Conservation (phyloP, 2,329 filamentous ascomycete species). For the Fusarium sp. region DNA sequence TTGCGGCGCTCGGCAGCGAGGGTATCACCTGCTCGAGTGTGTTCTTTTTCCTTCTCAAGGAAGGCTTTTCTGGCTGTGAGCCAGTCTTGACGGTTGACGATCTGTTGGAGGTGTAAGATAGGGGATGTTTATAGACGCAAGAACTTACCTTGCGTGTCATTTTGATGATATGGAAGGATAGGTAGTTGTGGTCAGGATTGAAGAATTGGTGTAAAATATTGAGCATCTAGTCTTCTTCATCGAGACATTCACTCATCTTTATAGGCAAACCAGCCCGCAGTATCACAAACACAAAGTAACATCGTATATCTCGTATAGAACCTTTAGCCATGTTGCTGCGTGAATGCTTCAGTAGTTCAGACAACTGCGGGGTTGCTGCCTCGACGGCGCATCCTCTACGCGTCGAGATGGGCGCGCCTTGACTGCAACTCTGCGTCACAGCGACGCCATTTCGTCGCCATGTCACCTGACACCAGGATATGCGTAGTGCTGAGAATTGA, state of each 20-base stretch:
- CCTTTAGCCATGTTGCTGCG: background rate
- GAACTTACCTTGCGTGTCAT: background rate
- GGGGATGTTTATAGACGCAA: background rate
- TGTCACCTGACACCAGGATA: background rate
- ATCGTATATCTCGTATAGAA: background rate
- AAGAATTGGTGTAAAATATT: background rate
- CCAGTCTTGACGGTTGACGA: conserved; percentile 51
- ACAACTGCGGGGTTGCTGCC: conserved; percentile 9
- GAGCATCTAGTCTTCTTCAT: background rate
- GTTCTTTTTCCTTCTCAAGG: conserved; percentile 51
- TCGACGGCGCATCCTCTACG: conserved; percentile 9
- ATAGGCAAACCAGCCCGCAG: background rate
- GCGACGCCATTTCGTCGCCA: conserved; percentile 9
- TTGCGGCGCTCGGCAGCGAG: conserved; percentile 48
- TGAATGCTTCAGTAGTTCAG: background rate
- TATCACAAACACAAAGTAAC: background rate
- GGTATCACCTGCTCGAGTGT: conserved; percentile 44
- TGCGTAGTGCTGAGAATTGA: background rate
- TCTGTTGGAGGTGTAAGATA: conserved; percentile 28
- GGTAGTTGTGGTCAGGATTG: background rate
- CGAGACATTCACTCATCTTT: background rate
- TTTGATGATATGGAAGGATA: background rate
- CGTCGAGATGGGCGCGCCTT: background rate
- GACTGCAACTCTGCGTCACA: conserved; percentile 2
- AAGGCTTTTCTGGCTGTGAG: conserved; percentile 49